Evolutionary conservation across 257 asterid genomes (phyloP), one percentile per base, ranked within the genome.

Genomic region (Nicotiana paniculata): DNA sequence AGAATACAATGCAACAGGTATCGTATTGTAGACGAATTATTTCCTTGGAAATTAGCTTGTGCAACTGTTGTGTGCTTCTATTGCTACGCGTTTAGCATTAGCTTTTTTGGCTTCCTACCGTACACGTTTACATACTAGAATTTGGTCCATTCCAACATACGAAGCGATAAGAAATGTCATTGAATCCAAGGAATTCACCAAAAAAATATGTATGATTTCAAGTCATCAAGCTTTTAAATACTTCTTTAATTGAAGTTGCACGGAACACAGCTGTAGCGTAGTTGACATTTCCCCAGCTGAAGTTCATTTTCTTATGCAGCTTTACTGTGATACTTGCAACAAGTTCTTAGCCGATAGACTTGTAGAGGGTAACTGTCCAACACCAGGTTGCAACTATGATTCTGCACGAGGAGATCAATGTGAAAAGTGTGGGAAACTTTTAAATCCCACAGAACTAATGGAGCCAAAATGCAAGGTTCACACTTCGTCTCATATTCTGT

Each of bases 321-420:
- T 90, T 46, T 95, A 86, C 82, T 95, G 99, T 43, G 88, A 90
- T 79, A 93, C 90, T 6, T 95, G 99, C 85, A 63, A 86, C 77
- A 89, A 89, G 86, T 95, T 93, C 87, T 92, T 95, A 86, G 96
- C 99, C 12, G 99, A 95, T 85, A 90, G 99, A 65, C 94, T 91
- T 74, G 97, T 92, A 81, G 98, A 95, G 90, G 99, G 99, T 68
- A 83, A 10, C 79, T 95, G 99, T 82, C 97, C 98, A 4, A 90
- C 94, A 12, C 93, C 93, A 24, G 94, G 91, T 81, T 95, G 98
- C 87, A 87, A 87, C 84, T 92, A 93, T 81, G 97, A 89, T 83
- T 91, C 98, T 76, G 98, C 98, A 21, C 91, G 98, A 80, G 98
- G 98, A 43, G 98, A 95, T 88, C 98, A 95, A 86, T 95, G 98